Percentiles rank a stretch among this genome's conserved stretches.
phyloP scores from a whole-genome alignment of 257 asterid species.

The Craterostigma plantagineum region DNA sequence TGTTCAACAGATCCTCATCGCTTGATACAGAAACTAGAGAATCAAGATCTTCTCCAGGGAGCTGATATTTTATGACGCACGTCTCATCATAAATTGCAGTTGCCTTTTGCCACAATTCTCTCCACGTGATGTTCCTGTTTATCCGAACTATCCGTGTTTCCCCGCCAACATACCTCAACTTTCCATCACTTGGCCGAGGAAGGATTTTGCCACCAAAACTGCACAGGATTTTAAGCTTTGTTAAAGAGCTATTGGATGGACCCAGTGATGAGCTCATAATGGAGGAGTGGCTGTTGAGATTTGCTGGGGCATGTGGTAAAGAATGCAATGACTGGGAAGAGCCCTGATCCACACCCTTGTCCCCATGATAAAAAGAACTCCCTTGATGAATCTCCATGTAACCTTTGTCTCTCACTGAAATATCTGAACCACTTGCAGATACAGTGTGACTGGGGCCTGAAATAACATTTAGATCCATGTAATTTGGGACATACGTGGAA shows the following conservation, averaged over 20 bases:
- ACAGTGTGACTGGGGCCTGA: conserved; percentile 37
- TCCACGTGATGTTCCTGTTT: conserved; percentile 56
- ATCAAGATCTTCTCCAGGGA: conserved; percentile 94
- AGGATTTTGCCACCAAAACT: conserved; percentile 84
- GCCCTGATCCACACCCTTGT: no score
- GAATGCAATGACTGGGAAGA: conserved; percentile 21
- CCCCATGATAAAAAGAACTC: conserved; percentile 24
- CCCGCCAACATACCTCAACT: conserved; percentile 89
- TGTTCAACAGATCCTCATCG: conserved; percentile 78
- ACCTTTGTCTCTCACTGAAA: conserved; percentile 15
- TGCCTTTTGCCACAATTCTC: conserved; percentile 46
- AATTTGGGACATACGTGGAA: conserved; percentile 34
- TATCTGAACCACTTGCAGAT: conserved; percentile 45
- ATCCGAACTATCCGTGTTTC: conserved; percentile 76
- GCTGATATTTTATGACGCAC: conserved; percentile 65
- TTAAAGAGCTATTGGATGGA: conserved; percentile 31
- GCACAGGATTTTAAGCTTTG: conserved; percentile 59
- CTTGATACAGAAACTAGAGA: conserved; percentile 73
- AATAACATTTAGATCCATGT: conserved; percentile 46
- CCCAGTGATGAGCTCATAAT: conserved; percentile 35
- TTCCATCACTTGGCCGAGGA: conserved; percentile 90
- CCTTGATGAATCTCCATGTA: conserved; percentile 19
- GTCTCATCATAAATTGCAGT: conserved; percentile 36
- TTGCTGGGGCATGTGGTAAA: conserved; percentile 22
- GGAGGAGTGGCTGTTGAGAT: conserved; percentile 16